phyloP scores from a whole-genome alignment of 2,329 filamentous ascomycete genomes.

The Chrysosphaeria jannelii region DNA sequence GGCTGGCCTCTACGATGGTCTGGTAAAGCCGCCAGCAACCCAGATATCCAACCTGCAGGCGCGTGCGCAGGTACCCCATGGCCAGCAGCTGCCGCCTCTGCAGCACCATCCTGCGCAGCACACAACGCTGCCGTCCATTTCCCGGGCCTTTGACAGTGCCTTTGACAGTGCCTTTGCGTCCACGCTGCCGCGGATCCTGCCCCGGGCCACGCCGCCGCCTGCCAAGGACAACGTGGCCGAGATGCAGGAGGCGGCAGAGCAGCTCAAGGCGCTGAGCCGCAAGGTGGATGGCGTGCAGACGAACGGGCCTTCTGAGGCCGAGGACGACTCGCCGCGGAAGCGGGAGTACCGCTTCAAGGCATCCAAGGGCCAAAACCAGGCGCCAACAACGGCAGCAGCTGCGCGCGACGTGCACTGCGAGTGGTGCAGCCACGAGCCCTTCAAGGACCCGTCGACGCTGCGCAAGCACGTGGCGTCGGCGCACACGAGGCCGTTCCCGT shows the following conservation, averaged over 20 bases:
- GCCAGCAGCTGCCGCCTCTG: constrained; percentile 1
- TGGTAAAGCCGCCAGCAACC: constrained; percentile 22
- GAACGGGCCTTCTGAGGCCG: constrained; percentile 3
- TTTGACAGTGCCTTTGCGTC: neutral
- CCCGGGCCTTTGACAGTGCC: neutral
- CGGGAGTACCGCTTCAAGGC: constrained; percentile 4
- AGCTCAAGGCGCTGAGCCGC: constrained; percentile 31
- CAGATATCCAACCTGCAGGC: no score
- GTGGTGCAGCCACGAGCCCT: constrained; percentile 30
- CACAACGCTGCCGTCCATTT: constrained; percentile 1
- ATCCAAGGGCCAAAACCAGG: constrained; percentile 2
- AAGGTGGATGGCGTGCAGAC: constrained; percentile 13
- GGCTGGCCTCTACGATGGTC: constrained; percentile 28
- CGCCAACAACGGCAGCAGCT: constrained; percentile 1
- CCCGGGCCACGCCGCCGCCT: constrained; percentile 12
- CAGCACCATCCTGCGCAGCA: neutral
- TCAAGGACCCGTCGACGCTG: constrained; percentile 34
- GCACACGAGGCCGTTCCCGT: constrained; percentile 49
- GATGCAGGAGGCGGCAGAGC: constrained; percentile 37
- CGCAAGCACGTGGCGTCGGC: constrained; percentile 37
- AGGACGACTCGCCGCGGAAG: constrained; percentile 2
- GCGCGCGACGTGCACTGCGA: constrained; percentile 31
- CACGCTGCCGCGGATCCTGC: constrained; percentile 2
- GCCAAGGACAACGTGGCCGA: constrained; percentile 35
- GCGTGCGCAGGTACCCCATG: constrained; percentile 1